A percentile compares a stretch with the other conserved stretches of the same genome.
Conservation (phyloP, 2,329 filamentous ascomycete genomes). For the Penicillium sumatraense region DNA sequence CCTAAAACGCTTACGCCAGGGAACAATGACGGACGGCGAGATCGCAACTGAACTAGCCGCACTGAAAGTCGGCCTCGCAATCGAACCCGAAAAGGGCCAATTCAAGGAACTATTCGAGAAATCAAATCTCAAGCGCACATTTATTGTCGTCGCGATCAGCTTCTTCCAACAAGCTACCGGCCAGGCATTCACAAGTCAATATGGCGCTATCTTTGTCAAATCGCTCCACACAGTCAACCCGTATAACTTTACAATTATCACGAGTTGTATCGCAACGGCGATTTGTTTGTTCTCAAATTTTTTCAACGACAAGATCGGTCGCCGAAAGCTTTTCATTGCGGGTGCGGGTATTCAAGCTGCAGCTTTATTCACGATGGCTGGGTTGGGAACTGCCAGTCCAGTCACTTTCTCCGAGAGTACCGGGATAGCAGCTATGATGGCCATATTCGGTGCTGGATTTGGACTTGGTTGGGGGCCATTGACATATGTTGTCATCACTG, state of each 20-base stretch:
- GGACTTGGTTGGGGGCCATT: slow-evolving; percentile 22
- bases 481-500: slow-evolving; percentile 26
- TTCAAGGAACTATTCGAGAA: slow-evolving; percentile 25
- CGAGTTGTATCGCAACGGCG: background rate
- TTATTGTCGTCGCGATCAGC: slow-evolving; percentile 24
- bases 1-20: slow-evolving; percentile 22
- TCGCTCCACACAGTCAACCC: slow-evolving; percentile 27
- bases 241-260: slow-evolving; percentile 22
- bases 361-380: slow-evolving; percentile 1
- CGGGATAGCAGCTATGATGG: slow-evolving; percentile 18
- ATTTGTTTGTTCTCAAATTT: background rate
- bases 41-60: slow-evolving; percentile 5
- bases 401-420: background rate
- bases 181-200: slow-evolving; percentile 19
- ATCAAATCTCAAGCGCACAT: slow-evolving; percentile 27
- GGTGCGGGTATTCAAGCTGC: slow-evolving; percentile 1
- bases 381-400: background rate
- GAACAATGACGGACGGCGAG: background rate
- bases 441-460: slow-evolving; percentile 18
- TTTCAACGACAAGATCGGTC: slow-evolving; percentile 2
- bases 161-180: slow-evolving; percentile 29
- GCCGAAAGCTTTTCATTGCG: slow-evolving; percentile 1
- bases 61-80: background rate
- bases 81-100: slow-evolving; percentile 22
- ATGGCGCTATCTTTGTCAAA: slow-evolving; percentile 23